Conservation (phyloP, 2,329 filamentous ascomycete genomes). For the Hypoxylon sp. region DNA sequence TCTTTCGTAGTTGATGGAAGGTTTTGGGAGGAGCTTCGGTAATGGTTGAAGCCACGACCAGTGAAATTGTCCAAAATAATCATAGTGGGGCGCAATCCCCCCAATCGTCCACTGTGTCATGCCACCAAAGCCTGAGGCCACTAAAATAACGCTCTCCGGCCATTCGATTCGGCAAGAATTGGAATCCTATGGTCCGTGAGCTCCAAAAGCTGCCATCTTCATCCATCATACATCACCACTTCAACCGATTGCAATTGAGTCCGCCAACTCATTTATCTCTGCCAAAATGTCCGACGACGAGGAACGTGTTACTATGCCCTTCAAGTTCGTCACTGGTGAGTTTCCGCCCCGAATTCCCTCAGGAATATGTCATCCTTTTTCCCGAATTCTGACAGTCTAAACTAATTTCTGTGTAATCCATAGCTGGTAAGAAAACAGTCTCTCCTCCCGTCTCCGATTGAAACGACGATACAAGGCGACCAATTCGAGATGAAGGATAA, state of each 20-base stretch:
- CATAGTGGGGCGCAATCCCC: constrained; percentile 38
- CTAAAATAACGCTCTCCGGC: constrained; percentile 37
- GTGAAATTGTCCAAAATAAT: constrained; percentile 40
- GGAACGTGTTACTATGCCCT: constrained; percentile 94
- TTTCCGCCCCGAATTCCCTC: constrained; percentile 50
- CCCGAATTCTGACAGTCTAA: constrained; percentile 46
- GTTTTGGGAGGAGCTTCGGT: constrained; percentile 41
- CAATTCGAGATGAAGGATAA: not conserved
- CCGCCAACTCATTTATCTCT: constrained; percentile 50
- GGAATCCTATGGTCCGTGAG: constrained; percentile 27
- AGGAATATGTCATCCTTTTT: constrained; percentile 44
- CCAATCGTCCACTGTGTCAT: constrained; percentile 34
- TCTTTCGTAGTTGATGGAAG: constrained; percentile 30
- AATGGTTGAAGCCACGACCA: constrained; percentile 35
- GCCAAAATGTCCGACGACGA: constrained; percentile 93
- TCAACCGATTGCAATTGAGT: constrained; percentile 53
- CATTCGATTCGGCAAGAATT: constrained; percentile 41
- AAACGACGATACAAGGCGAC: constrained; percentile 17
- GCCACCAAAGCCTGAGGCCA: constrained; percentile 40
- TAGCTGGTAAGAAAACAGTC: constrained; percentile 50
- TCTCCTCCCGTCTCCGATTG: not conserved
- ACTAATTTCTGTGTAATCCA: constrained; percentile 33
- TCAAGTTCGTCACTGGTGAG: constrained; percentile 99
- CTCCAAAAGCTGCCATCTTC: constrained; percentile 11
- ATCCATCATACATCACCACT: constrained; percentile 27